Conservation (phyloP, 2,329 filamentous ascomycete genomes). For the Eutypa lata region DNA sequence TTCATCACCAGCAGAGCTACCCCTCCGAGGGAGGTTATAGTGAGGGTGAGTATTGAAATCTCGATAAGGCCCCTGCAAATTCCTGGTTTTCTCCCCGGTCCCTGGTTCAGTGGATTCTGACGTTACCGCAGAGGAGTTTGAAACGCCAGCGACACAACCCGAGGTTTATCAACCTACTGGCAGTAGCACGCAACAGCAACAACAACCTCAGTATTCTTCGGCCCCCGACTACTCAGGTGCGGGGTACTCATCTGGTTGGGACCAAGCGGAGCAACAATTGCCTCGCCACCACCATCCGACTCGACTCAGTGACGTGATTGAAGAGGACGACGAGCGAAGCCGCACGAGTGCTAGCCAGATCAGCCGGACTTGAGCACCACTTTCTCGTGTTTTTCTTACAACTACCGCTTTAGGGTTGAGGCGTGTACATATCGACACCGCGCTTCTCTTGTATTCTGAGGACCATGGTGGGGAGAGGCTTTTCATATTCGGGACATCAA, state of each 20-base stretch:
- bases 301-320: conserved; percentile 80
- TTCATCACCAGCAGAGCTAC: conserved; percentile 46
- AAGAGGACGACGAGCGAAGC: conserved; percentile 80
- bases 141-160: conserved; percentile 45
- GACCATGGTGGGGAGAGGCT: no score
- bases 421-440: neutral
- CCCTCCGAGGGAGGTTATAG: conserved; percentile 62
- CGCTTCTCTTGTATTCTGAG: no score
- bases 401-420: neutral
- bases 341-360: conserved; percentile 68
- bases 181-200: conserved; percentile 14
- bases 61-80: conserved; percentile 55
- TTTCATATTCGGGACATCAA: no score
- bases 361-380: conserved; percentile 40
- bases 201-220: conserved; percentile 33
- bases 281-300: conserved; percentile 85
- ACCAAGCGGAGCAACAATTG: conserved; percentile 51
- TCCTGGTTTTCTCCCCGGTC: conserved; percentile 52
- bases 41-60: conserved; percentile 71
- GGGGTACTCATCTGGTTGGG: conserved; percentile 70
- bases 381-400: neutral
- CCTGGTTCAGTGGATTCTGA: conserved; percentile 49
- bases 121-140: conserved; percentile 54
- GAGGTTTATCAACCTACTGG: conserved; percentile 28
- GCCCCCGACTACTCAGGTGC: conserved; percentile 63